Conservation (phyloP, 2,329 filamentous ascomycete species). For the Alternaria triticimaculans region DNA sequence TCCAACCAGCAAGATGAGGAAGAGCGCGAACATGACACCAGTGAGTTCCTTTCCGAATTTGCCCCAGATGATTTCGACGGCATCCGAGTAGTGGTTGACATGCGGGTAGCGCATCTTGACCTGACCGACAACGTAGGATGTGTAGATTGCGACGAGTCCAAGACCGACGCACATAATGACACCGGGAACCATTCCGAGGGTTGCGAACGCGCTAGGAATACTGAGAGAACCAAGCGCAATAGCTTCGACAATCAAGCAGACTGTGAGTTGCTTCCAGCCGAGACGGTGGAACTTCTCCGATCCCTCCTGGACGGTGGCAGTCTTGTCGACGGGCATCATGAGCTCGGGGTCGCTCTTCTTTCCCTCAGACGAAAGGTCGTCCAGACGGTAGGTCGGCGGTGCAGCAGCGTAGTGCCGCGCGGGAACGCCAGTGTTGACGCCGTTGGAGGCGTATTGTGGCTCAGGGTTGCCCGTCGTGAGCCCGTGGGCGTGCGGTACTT, state of each 20-base stretch:
- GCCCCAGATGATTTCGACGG: constrained; percentile 69
- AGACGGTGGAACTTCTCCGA: constrained; percentile 51
- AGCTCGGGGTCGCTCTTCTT: constrained; percentile 46
- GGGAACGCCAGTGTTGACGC: neutral
- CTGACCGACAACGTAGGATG: constrained; percentile 67
- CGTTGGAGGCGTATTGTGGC: neutral
- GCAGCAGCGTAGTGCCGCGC: constrained; percentile 11
- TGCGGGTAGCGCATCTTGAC: constrained; percentile 66
- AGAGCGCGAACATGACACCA: constrained; percentile 61
- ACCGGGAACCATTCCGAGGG: constrained; percentile 55
- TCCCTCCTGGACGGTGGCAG: constrained; percentile 44
- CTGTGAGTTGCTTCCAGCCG: constrained; percentile 59
- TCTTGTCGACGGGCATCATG: constrained; percentile 38
- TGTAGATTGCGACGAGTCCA: constrained; percentile 66
- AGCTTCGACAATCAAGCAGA: constrained; percentile 59
- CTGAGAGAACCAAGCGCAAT: constrained; percentile 58
- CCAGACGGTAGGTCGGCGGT: constrained; percentile 30
- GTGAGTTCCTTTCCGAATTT: constrained; percentile 57
- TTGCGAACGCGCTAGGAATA: constrained; percentile 55
- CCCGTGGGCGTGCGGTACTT: constrained; percentile 17
- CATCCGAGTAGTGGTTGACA: constrained; percentile 72
- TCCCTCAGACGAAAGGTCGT: constrained; percentile 33
- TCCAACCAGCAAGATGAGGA: constrained; percentile 66
- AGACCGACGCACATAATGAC: constrained; percentile 56
- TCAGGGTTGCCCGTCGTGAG: constrained; percentile 9